phyloP scores from a whole-genome alignment of 176 grass and related monocot species.

The Phyllostachys edulis region DNA sequence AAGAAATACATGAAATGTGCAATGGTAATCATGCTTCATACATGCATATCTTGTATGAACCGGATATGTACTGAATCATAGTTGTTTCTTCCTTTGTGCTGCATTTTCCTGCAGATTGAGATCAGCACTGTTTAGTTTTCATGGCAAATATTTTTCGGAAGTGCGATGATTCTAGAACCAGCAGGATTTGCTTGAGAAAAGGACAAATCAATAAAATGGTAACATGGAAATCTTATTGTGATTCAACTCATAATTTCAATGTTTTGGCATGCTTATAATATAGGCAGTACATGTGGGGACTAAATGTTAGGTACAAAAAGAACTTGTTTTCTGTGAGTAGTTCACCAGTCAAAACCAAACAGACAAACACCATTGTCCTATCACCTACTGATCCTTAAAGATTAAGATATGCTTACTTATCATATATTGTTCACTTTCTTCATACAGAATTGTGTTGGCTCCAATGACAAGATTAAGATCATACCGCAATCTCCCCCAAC shows the following conservation, averaged over 20 bases:
- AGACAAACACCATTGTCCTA: background rate
- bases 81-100: slow-evolving; percentile 12
- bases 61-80: background rate
- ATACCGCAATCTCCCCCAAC: no score
- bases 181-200: background rate
- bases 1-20: background rate
- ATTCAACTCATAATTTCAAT: background rate
- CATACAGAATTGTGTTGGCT: no score
- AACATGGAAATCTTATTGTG: background rate
- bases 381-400: background rate
- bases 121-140: background rate
- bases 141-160: background rate
- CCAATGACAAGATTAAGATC: no score
- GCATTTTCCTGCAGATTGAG: background rate
- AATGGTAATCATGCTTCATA: background rate
- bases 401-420: no score
- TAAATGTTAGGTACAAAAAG: background rate
- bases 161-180: background rate
- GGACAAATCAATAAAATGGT: background rate
- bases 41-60: background rate
- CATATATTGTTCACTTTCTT: no score
- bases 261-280: background rate
- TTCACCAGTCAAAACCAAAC: background rate
- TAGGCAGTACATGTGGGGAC: background rate
- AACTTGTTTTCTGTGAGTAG: background rate